These are phyloP conservation scores for Lenzites betulinus DNA, from an alignment of 768 basidiomycete genomes.

Conservation along the genomic window DNA sequence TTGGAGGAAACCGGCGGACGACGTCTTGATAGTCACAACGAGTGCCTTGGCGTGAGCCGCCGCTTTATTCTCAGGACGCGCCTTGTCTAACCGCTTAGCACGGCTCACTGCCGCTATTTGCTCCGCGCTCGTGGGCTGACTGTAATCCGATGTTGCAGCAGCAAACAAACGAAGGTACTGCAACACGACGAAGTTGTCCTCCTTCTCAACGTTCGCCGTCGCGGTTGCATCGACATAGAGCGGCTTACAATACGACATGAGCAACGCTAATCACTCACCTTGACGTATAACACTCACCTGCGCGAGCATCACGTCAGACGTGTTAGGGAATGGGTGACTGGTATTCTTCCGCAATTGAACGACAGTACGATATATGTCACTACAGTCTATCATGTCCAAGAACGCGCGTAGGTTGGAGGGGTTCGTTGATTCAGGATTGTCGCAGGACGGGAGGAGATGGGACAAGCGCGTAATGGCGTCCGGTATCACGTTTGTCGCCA, in stretches of 20 bases:
- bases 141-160: slow-evolving; percentile 7
- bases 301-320: slow-evolving; percentile 20
- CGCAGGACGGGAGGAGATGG: slow-evolving; percentile 7
- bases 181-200: neutral
- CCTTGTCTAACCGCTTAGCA: neutral
- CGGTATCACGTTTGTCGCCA: slow-evolving; percentile 1
- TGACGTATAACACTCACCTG: slow-evolving; percentile 26
- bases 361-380: slow-evolving; percentile 17
- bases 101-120: neutral
- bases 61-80: slow-evolving; percentile 3
- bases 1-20: neutral
- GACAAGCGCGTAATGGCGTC: slow-evolving; percentile 3
- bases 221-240: neutral
- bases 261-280: slow-evolving; percentile 17
- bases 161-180: slow-evolving; percentile 13
- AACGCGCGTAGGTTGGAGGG: slow-evolving; percentile 1
- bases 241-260: slow-evolving; percentile 16
- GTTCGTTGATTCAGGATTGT: neutral
- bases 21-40: slow-evolving; percentile 3
- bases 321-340: slow-evolving; percentile 13
- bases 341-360: slow-evolving; percentile 15
- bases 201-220: neutral
- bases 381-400: slow-evolving; percentile 17
- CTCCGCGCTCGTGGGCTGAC: neutral
- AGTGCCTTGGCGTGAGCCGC: neutral